These are phyloP conservation scores for Fusarium mundagurra DNA, from an alignment of 2,329 filamentous ascomycete species.

Conservation along the genomic window DNA sequence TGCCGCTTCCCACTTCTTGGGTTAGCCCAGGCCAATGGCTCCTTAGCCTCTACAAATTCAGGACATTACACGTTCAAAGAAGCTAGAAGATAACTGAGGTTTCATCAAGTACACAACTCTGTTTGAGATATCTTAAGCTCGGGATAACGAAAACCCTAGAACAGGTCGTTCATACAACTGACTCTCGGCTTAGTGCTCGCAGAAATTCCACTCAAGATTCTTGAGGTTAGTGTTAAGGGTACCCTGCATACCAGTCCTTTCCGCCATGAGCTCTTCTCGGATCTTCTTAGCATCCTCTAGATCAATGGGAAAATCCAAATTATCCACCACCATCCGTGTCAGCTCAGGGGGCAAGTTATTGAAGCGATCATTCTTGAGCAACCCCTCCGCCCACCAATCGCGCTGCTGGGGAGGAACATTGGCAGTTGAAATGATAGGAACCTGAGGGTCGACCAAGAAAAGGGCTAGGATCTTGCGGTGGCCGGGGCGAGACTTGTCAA, in stretches of 20 bases:
- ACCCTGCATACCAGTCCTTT: slow-evolving; percentile 14
- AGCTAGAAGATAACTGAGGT: neutral
- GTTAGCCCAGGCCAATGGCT: no score
- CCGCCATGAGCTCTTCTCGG: slow-evolving; percentile 21
- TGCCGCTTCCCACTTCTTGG: neutral
- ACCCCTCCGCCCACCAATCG: slow-evolving; percentile 48
- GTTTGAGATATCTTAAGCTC: neutral
- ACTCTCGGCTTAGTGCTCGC: slow-evolving; percentile 19
- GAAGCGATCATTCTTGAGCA: neutral
- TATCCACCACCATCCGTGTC: slow-evolving; percentile 22
- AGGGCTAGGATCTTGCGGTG: slow-evolving; percentile 69
- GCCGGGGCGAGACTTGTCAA: slow-evolving; percentile 61
- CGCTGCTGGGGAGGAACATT: slow-evolving; percentile 57
- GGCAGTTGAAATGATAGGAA: slow-evolving; percentile 55
- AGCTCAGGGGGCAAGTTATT: slow-evolving; percentile 26
- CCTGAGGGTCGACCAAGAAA: slow-evolving; percentile 68
- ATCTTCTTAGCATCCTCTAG: slow-evolving; percentile 26
- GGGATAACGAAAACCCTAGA: neutral
- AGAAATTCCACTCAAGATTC: slow-evolving; percentile 26
- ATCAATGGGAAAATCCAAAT: slow-evolving; percentile 29
- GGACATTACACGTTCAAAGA: neutral
- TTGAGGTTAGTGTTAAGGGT: neutral
- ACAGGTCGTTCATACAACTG: neutral
- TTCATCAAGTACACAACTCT: neutral
- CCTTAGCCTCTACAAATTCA: neutral